Conservation (phyloP, 441 rosid species). For the Aleurites moluccanus region DNA sequence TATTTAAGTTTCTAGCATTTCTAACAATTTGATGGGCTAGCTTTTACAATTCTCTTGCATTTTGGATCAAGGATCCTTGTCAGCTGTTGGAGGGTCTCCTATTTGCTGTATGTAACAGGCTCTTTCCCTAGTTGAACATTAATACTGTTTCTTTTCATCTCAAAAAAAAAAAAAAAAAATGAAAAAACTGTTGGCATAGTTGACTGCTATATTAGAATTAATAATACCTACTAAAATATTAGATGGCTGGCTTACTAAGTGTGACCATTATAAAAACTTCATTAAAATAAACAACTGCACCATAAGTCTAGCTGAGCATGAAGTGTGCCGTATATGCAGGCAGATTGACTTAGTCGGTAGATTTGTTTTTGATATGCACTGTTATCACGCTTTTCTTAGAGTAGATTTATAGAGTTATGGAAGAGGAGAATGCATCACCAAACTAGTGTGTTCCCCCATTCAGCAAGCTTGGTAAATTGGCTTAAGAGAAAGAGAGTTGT, state of each 20-base stretch:
- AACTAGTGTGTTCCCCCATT: slow-evolving; percentile 1
- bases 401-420: neutral
- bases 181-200: too few relatives aligned
- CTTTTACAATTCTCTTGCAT: too few relatives aligned
- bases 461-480: neutral
- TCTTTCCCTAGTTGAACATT: too few relatives aligned
- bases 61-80: neutral
- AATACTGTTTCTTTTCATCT: too few relatives aligned
- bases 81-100: too few relatives aligned
- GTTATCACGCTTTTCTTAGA: neutral
- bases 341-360: neutral
- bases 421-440: neutral
- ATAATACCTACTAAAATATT: neutral
- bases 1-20: too few relatives aligned
- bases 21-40: too few relatives aligned
- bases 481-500: neutral
- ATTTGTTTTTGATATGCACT: neutral
- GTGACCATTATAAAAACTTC: neutral
- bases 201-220: neutral
- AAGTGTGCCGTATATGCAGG: neutral
- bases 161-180: too few relatives aligned
- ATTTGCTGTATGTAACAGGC: too few relatives aligned
- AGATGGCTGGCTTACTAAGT: neutral
- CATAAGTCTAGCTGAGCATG: neutral
- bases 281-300: neutral